Evolutionary conservation across 768 basidiomycete genomes (phyloP).

Genomic region (Panaeolus cyanescens): DNA sequence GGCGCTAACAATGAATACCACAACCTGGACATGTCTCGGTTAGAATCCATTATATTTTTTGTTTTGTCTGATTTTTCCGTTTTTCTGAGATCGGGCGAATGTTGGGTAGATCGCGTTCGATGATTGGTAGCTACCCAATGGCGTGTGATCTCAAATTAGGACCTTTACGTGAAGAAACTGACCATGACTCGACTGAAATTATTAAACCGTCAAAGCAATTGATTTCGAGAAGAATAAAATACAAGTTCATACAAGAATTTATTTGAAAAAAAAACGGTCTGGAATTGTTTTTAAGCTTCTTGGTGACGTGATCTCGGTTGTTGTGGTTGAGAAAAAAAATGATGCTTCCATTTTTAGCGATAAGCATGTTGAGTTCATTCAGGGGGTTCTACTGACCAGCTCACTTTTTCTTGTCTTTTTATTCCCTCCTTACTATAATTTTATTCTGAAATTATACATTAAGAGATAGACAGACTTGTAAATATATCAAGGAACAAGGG

Average conservation of each 20-base stretch:
- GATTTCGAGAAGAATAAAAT: not conserved
- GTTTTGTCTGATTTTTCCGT: not conserved
- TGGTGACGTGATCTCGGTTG: conserved; percentile 38
- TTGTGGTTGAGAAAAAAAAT: conserved; percentile 30
- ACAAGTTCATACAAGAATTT: not conserved
- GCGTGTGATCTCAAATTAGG: not conserved
- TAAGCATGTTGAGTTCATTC: conserved; percentile 15
- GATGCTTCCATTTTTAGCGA: conserved; percentile 29
- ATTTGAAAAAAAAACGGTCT: conserved; percentile 1
- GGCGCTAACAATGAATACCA: conserved; percentile 18
- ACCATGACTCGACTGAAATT: not conserved
- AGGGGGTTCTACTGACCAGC: not conserved
- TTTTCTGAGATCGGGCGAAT: not conserved
- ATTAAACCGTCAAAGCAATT: not conserved
- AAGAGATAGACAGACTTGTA: too few species aligned
- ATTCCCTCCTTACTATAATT: not conserved
- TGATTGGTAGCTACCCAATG: not conserved
- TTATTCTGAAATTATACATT: too few species aligned
- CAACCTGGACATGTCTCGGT: not conserved
- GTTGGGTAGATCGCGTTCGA: not conserved
- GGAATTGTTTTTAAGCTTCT: conserved; percentile 21
- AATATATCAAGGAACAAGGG: too few species aligned
- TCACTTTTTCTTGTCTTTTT: not conserved
- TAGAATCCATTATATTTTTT: not conserved
- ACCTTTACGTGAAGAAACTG: not conserved